A percentile compares a stretch with the other conserved stretches of the same genome.
Evolutionary conservation across 2,329 filamentous ascomycete species (phyloP).

Genomic region (Sporothrix pallida): DNA sequence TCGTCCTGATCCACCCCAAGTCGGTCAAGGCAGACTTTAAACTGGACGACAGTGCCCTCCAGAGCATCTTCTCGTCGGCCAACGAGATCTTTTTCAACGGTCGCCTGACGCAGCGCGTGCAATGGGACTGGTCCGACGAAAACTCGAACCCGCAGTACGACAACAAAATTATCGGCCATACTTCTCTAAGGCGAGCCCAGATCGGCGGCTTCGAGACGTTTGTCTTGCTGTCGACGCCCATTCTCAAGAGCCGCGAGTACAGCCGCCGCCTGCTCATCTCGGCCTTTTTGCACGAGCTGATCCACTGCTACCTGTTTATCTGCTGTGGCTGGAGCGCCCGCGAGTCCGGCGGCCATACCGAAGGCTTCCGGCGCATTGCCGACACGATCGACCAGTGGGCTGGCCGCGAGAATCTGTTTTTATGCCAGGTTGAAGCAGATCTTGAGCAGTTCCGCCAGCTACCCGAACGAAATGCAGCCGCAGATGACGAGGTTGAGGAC

Average conservation of each 20-base stretch:
- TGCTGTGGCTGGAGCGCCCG: conserved; percentile 63
- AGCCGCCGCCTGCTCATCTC: conserved; percentile 66
- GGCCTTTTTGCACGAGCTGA: conserved; percentile 70
- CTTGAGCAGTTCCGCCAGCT: conserved; percentile 46
- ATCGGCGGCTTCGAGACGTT: conserved; percentile 65
- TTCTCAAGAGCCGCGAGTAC: conserved; percentile 61
- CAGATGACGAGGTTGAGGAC: background rate
- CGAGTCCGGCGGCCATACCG: conserved; percentile 63
- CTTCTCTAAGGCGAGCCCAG: conserved; percentile 58
- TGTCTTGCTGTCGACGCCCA: conserved; percentile 65
- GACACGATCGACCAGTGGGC: conserved; percentile 66
- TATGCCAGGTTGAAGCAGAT: conserved; percentile 67
- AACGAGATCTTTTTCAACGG: conserved; percentile 69
- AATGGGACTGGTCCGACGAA: conserved; percentile 66
- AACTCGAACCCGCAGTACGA: conserved; percentile 56
- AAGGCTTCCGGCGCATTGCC: conserved; percentile 64
- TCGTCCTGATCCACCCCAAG: conserved; percentile 61
- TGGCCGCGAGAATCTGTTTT: conserved; percentile 58
- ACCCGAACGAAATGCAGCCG: background rate
- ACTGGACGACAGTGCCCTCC: conserved; percentile 63
- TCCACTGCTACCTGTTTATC: conserved; percentile 70
- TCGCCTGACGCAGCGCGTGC: conserved; percentile 61
- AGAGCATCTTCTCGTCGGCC: conserved; percentile 63
- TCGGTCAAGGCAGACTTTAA: conserved; percentile 54
- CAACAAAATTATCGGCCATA: conserved; percentile 65